These are phyloP conservation scores for Pisolithus microcarpus DNA, from an alignment of 768 basidiomycete species.

Conservation along the genomic window DNA sequence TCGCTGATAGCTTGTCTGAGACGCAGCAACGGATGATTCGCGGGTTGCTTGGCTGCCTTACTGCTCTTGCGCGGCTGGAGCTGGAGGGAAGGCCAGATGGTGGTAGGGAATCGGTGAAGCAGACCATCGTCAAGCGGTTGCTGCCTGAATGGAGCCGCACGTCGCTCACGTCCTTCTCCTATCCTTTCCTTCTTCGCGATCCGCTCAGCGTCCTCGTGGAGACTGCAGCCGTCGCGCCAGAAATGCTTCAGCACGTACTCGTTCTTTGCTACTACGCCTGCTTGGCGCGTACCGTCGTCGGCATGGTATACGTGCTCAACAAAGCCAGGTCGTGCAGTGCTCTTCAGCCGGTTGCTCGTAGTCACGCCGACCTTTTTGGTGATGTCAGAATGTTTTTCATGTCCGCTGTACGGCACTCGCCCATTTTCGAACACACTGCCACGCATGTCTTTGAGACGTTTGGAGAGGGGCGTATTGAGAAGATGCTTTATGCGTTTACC, in stretches of 20 bases:
- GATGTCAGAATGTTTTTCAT: constrained; percentile 86
- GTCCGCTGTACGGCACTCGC: constrained; percentile 84
- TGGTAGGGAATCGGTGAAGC: constrained; percentile 68
- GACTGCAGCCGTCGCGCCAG: constrained; percentile 82
- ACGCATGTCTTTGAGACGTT: constrained; percentile 73
- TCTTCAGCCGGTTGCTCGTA: constrained; percentile 37
- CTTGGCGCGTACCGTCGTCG: constrained; percentile 79
- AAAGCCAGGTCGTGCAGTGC: constrained; percentile 54
- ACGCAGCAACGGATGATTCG: constrained; percentile 71
- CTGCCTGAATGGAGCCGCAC: constrained; percentile 89
- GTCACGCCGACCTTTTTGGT: constrained; percentile 71
- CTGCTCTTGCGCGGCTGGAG: constrained; percentile 56
- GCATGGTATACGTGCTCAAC: constrained; percentile 75
- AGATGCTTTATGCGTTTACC: constrained; percentile 79
- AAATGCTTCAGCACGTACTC: constrained; percentile 84
- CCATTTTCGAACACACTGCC: constrained; percentile 79
- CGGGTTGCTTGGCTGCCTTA: constrained; percentile 64
- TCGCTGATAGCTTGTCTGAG: constrained; percentile 65
- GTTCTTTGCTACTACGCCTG: constrained; percentile 86
- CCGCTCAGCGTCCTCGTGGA: constrained; percentile 88
- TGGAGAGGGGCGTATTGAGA: constrained; percentile 79
- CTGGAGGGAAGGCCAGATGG: constrained; percentile 68
- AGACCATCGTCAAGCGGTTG: constrained; percentile 83
- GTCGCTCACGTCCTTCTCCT: constrained; percentile 74
- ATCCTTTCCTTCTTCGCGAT: constrained; percentile 81